These are phyloP conservation scores for Mycena rebaudengoi DNA, from an alignment of 768 basidiomycete species.

Conservation along the genomic window DNA sequence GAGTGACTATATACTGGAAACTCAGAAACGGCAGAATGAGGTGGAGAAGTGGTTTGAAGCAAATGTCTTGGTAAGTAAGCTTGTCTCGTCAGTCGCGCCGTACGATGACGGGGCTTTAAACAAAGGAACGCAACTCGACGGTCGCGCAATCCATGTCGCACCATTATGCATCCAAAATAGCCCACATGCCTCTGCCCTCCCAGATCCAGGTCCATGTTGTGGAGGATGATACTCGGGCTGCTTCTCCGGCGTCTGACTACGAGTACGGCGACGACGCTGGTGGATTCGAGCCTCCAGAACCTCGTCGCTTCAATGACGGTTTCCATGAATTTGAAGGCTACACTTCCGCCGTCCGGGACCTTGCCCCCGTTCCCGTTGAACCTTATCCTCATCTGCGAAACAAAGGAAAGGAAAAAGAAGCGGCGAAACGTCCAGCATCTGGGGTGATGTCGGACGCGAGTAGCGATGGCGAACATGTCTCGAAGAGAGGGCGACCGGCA, in stretches of 20 bases:
- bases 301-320: constrained; percentile 37
- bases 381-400: constrained; percentile 36
- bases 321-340: constrained; percentile 49
- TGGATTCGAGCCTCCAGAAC: constrained; percentile 29
- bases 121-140: constrained; percentile 76
- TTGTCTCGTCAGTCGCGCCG: neutral
- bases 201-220: constrained; percentile 19
- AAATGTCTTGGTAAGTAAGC: constrained; percentile 62
- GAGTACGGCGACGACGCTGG: constrained; percentile 37
- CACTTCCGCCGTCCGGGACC: constrained; percentile 53
- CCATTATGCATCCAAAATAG: constrained; percentile 61
- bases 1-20: constrained; percentile 73
- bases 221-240: constrained; percentile 40
- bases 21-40: constrained; percentile 76
- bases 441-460: constrained; percentile 63
- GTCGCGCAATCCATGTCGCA: constrained; percentile 69
- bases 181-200: constrained; percentile 47
- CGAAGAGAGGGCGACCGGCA: constrained; percentile 51
- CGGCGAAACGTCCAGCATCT: constrained; percentile 59
- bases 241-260: constrained; percentile 40
- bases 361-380: constrained; percentile 37
- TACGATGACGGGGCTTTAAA: too few species aligned
- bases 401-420: constrained; percentile 56
- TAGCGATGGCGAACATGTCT: constrained; percentile 61
- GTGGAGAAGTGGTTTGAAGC: constrained; percentile 79